A percentile compares a stretch with the other conserved stretches of the same genome.
Conservation (phyloP, 495 filamentous ascomycete species). For the Cudoniella acicularis region DNA sequence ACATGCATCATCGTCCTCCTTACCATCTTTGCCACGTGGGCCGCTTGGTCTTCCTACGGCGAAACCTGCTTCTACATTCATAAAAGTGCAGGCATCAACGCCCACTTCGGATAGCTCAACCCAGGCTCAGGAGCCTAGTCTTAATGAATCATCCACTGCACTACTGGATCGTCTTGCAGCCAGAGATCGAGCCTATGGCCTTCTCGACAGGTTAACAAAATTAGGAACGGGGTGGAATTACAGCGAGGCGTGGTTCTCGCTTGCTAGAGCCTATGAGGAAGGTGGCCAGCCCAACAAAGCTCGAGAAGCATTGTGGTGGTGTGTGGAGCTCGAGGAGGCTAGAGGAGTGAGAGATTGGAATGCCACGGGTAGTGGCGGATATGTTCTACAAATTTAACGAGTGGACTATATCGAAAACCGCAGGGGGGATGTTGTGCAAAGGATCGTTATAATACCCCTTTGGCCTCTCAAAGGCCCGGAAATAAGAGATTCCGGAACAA, state of each 20-base stretch:
- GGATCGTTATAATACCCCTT: too few species aligned
- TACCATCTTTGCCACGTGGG: conserved; percentile 4
- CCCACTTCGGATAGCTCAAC: not conserved
- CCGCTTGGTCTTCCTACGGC: conserved; percentile 21
- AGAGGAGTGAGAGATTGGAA: conserved; percentile 59
- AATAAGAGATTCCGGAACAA: too few species aligned
- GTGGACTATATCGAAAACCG: too few species aligned
- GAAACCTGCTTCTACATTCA: not conserved
- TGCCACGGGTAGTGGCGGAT: conserved; percentile 51
- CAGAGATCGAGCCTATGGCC: conserved; percentile 78
- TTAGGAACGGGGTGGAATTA: conserved; percentile 87
- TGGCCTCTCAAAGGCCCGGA: too few species aligned
- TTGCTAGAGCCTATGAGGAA: conserved; percentile 81
- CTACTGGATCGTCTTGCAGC: conserved; percentile 75
- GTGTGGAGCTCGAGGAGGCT: conserved; percentile 68
- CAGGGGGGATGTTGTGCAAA: too few species aligned
- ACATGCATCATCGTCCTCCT: not conserved
- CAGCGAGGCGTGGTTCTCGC: conserved; percentile 88
- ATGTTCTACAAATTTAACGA: conserved; percentile 47
- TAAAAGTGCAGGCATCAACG: not conserved
- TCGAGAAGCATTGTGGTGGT: conserved; percentile 73
- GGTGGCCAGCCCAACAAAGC: conserved; percentile 80
- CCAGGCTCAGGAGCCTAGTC: not conserved
- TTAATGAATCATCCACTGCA: conserved; percentile 32
- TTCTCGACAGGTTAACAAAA: conserved; percentile 78